A percentile compares a stretch with the other conserved stretches of the same genome.
Evolutionary conservation across 495 filamentous ascomycete species (phyloP).

Genomic region (Xylaria grammica): DNA sequence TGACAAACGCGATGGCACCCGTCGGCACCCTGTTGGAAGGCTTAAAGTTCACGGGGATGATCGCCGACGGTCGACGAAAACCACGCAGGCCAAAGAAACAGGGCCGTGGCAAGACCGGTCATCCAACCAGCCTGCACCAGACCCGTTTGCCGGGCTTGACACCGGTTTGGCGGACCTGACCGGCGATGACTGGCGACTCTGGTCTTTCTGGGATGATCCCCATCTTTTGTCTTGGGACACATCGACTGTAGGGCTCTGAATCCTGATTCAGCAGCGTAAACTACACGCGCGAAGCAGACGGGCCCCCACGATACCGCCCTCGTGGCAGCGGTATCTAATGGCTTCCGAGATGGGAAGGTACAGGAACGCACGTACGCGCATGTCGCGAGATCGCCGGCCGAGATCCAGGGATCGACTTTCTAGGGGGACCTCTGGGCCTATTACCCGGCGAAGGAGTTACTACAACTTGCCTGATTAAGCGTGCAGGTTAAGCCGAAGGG

Average conservation of each 20-base stretch:
- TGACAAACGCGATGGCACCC: neutral
- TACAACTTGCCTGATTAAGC: neutral
- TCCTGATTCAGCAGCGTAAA: too few species aligned
- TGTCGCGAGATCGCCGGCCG: neutral
- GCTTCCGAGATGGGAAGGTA: neutral
- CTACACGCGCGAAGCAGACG: neutral
- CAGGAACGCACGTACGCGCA: neutral
- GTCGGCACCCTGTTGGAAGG: neutral
- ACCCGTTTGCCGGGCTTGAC: conserved; percentile 6
- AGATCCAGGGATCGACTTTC: neutral
- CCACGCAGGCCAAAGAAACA: neutral
- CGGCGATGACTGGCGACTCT: conserved; percentile 15
- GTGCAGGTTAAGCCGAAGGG: neutral
- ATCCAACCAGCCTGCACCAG: neutral
- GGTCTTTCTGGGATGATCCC: conserved; percentile 18
- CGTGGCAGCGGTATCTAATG: neutral
- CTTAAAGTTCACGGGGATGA: neutral
- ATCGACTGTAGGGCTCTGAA: conserved; percentile 9
- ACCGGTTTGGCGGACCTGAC: neutral
- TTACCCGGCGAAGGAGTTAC: neutral
- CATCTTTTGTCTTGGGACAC: conserved; percentile 16
- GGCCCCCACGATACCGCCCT: neutral
- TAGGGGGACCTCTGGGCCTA: neutral
- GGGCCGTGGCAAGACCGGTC: conserved; percentile 1
- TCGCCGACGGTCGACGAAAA: neutral